Base-by-base conservation (phyloP, 345 rosid species). In the Sonneratia alba region DNA sequence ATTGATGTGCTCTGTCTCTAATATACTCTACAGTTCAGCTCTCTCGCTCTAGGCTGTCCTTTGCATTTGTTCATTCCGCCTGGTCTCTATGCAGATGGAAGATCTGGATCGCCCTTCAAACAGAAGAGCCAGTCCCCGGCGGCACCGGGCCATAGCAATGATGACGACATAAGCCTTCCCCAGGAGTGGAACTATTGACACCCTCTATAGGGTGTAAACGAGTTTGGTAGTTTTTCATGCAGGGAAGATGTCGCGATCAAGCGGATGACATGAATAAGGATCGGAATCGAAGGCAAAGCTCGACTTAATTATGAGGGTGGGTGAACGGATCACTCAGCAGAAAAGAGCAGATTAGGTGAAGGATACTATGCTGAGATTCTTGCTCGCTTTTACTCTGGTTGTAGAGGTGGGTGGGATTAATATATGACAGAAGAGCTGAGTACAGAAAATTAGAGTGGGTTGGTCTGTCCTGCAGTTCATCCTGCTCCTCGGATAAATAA, bases 141-240 rank as follows among this genome's bases (percentile, higher is more conserved):
- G 71, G 84, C 48, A 76, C 84, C 88, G 71, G 79, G 74, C 36
- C 68, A 69, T 69, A 82, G 10, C 3, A 42, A 81, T 42, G 79
- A 83, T 57, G 80, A 78, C 76, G 96, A 87, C 37, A 71, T 82
- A 15, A 78, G 71, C 73, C 80, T 93, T 48, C 98, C 97, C 47
- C 90, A 85, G 7, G 98, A 93, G 74, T 89, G 98, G 97, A 85
- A 92, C 11, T 93, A 91, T 68, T 93, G 77, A 76, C 21, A 55
- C 24, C 11, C 13, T 47, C 51, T 40, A 40, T 40, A 40, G 43
- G 43, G 7, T 40, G 43, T 4, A 40, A 40, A 8, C 43, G 43
- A 40, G 43, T 40, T 8, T 40, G 43, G 43, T 8, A 4, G 43
- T 40, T 40, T 8, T 40, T 40, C 43, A 8, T 40, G 9, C 9